Evolutionary conservation across 768 basidiomycete genomes (phyloP).

Genomic region (Phaeolepiota aurea): DNA sequence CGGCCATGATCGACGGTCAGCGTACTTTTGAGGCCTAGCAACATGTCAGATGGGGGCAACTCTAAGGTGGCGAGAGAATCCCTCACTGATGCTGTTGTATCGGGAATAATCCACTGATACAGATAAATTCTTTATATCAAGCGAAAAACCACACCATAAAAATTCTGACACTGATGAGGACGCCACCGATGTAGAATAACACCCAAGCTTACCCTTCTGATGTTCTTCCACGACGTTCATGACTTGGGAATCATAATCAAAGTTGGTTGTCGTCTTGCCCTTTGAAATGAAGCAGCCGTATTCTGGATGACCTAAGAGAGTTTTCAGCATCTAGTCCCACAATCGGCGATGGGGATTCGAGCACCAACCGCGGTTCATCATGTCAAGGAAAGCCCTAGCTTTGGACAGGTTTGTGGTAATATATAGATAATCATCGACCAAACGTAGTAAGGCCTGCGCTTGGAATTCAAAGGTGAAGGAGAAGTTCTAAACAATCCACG

Average conservation of each 20-base stretch:
- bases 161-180: slow-evolving; percentile 38
- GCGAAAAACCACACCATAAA: slow-evolving; percentile 87
- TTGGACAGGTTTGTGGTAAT: slow-evolving; percentile 58
- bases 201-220: slow-evolving; percentile 29
- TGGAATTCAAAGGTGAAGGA: background rate
- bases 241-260: slow-evolving; percentile 51
- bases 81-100: slow-evolving; percentile 51
- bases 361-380: slow-evolving; percentile 62
- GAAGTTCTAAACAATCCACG: slow-evolving; percentile 14
- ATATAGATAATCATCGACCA: slow-evolving; percentile 94
- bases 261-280: slow-evolving; percentile 87
- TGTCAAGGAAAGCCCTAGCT: slow-evolving; percentile 62
- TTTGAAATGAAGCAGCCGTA: slow-evolving; percentile 89
- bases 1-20: slow-evolving; percentile 65
- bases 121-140: slow-evolving; percentile 70
- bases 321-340: background rate
- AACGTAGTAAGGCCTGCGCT: slow-evolving; percentile 74
- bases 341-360: background rate
- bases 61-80: background rate
- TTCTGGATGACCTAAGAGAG: slow-evolving; percentile 68
- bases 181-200: background rate
- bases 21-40: slow-evolving; percentile 52
- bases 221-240: slow-evolving; percentile 43
- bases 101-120: slow-evolving; percentile 74
- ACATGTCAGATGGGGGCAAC: slow-evolving; percentile 1